phyloP scores from a whole-genome alignment of 768 basidiomycete species.

The Lentinus tigrinus region DNA sequence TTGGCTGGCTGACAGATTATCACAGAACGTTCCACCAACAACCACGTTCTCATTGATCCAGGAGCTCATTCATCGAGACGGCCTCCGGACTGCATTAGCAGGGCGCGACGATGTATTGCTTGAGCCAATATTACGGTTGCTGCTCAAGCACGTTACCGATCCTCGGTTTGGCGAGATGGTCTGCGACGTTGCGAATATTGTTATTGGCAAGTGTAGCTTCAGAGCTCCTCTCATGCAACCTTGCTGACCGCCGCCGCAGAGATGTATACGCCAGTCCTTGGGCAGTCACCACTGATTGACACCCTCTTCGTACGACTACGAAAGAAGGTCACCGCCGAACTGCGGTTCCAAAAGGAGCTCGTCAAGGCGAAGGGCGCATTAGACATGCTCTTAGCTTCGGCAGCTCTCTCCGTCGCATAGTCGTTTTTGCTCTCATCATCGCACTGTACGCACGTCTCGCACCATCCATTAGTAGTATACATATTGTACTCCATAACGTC shows the following conservation, averaged over 20 bases:
- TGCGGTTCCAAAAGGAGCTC: slow-evolving; percentile 86
- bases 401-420: slow-evolving; percentile 32
- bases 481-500: slow-evolving; percentile 15
- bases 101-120: slow-evolving; percentile 93
- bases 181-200: slow-evolving; percentile 72
- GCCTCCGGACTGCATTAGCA: slow-evolving; percentile 77
- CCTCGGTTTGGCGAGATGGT: slow-evolving; percentile 92
- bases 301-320: slow-evolving; percentile 77
- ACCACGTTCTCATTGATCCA: slow-evolving; percentile 89
- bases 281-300: slow-evolving; percentile 92
- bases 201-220: slow-evolving; percentile 65
- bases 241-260: slow-evolving; percentile 47
- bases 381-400: slow-evolving; percentile 82
- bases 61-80: slow-evolving; percentile 91
- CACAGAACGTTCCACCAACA: slow-evolving; percentile 76
- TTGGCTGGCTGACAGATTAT: background rate
- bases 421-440: background rate
- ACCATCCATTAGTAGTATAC: slow-evolving; percentile 2
- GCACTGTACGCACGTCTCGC: background rate
- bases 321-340: slow-evolving; percentile 81
- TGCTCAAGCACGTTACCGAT: slow-evolving; percentile 83
- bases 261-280: slow-evolving; percentile 89
- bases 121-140: slow-evolving; percentile 85
- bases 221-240: background rate
- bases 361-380: slow-evolving; percentile 81